Base-by-base conservation (phyloP, 2,329 filamentous ascomycete genomes). In the Macrophomina tecta region DNA sequence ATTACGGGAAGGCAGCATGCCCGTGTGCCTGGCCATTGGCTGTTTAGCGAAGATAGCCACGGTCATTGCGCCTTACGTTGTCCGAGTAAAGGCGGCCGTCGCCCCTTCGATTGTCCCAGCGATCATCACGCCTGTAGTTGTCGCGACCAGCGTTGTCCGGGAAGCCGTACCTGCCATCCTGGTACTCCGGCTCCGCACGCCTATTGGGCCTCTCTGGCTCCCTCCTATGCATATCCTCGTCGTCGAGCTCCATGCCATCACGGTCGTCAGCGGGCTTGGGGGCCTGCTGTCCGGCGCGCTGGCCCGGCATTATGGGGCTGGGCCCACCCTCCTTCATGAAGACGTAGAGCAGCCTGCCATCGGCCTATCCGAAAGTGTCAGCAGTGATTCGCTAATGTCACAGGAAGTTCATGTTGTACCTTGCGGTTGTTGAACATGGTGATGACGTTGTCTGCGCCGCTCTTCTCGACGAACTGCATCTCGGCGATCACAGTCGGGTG, bases 401-500 rank as follows among this genome's bases (percentile, higher is more conserved):
- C 28, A 11, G 18, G 28, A 48, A 12, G 16, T 6, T n/a, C 9
- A 48, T 40, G 18, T 9, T 51, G 46, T 53, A 67, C 49, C 36
- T 62, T 63, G 40, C 60, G 48, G 53, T 91, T 89, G 78, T 95
- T 90, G 78, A 94, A 94, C 3, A 85, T 91, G 67, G 86, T 83
- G 73, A 94, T 90, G 18, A 93, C 90, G 46, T 85, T 86, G 72
- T 94, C 89, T 3, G 91, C 92, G 46, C 90, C 90, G 69, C 91
- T 87, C 72, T 86, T 88, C 67, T 87, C 89, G 69, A 88, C 85
- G 74, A 94, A 93, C 4, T 89, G 84, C 75, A 95, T 87, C 79
- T 95, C 92, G 28, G 90, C 90, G 73, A 93, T 89, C 62, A 95
- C 87, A 4, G 90, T 89, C 0, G 92, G 92, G 34, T 82, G 81